Percentiles rank a stretch among this genome's conserved stretches.
phyloP scores from a whole-genome alignment of 2,329 filamentous ascomycete genomes.

The Colletotrichum lentis region DNA sequence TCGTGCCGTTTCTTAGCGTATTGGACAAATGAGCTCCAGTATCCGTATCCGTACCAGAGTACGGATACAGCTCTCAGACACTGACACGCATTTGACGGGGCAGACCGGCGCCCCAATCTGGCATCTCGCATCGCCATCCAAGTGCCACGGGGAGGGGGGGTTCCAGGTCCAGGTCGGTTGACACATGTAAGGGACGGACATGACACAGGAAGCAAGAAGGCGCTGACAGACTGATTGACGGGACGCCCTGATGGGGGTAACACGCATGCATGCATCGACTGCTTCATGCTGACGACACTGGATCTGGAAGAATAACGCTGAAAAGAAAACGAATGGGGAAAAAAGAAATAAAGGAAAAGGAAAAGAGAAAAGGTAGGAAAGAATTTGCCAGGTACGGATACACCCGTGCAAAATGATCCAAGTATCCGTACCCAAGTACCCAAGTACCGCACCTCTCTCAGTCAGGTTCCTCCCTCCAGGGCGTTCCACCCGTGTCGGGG shows the following conservation, averaged over 20 bases:
- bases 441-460: background rate
- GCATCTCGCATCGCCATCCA: background rate
- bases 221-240: no score
- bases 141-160: no score
- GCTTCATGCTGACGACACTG: no score
- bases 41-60: no score
- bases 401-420: background rate
- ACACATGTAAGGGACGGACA: background rate
- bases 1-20: background rate
- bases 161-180: background rate
- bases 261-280: background rate
- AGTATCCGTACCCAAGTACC: background rate
- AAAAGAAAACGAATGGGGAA: background rate
- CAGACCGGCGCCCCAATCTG: background rate
- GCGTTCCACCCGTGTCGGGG: constrained; percentile 24
- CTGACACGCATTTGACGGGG: no score
- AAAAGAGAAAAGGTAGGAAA: background rate
- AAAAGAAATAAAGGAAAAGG: background rate
- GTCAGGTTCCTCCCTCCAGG: background rate
- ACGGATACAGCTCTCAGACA: background rate
- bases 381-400: background rate
- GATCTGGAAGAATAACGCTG: background rate
- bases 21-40: background rate
- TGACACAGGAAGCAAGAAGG: no score
- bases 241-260: no score